Conservation (phyloP, 2,329 filamentous ascomycete genomes). For the Cladosporium cucumerinum region DNA sequence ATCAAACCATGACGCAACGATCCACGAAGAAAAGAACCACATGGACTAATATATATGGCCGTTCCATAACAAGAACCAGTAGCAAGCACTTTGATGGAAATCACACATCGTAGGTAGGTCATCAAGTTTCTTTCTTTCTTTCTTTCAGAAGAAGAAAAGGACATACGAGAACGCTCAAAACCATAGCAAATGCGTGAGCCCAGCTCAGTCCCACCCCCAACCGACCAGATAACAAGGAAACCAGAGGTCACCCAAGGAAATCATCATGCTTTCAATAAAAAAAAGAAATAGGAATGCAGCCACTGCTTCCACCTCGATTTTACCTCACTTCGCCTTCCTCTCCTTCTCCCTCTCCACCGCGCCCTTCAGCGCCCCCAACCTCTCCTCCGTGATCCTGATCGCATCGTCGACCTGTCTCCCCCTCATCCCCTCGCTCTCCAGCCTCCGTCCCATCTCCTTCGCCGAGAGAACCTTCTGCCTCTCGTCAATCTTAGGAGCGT, state of each 20-base stretch:
- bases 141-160: neutral
- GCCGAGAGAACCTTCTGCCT: constrained; percentile 28
- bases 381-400: constrained; percentile 82
- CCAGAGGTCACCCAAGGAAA: neutral
- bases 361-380: constrained; percentile 70
- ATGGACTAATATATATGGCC: neutral
- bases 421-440: constrained; percentile 64
- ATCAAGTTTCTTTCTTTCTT: neutral
- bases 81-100: neutral
- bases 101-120: neutral
- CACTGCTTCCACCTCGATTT: neutral
- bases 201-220: neutral
- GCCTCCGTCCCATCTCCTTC: constrained; percentile 26
- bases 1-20: neutral
- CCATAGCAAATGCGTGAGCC: neutral
- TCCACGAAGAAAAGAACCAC: neutral
- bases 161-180: constrained; percentile 16
- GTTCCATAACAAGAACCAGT: neutral
- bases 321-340: constrained; percentile 10
- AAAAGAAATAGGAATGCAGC: neutral
- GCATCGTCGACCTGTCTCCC: constrained; percentile 79
- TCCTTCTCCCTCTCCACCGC: constrained; percentile 61
- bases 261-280: neutral
- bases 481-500: constrained; percentile 25
- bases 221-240: neutral